Evolutionary conservation across 176 grass and related monocot species (phyloP).

Genomic region (Carex scoparia): DNA sequence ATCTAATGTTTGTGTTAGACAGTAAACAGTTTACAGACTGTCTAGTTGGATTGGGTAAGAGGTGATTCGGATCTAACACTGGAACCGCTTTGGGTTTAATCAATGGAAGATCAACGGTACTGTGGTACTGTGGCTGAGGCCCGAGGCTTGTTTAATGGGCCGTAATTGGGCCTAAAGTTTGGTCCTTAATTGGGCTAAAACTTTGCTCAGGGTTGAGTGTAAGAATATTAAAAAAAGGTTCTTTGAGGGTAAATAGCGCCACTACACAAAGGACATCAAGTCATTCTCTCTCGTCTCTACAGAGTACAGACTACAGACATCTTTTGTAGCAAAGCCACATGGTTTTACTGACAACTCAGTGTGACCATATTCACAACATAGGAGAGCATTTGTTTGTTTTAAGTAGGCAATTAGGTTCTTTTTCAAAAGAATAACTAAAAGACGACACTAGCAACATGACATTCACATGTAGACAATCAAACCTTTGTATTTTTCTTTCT

Average conservation of each 20-base stretch:
- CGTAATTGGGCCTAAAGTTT: too few relatives aligned
- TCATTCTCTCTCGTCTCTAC: neutral
- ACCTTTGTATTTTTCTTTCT: neutral
- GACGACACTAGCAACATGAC: neutral
- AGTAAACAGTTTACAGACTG: too few relatives aligned
- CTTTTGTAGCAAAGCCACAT: neutral
- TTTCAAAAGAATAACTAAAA: neutral
- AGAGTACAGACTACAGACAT: neutral
- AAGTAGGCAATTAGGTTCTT: neutral
- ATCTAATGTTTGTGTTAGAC: too few relatives aligned
- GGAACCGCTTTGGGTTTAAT: too few relatives aligned
- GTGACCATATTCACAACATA: neutral
- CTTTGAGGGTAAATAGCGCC: neutral
- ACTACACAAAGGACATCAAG: conserved; percentile 23
- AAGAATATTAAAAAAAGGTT: neutral
- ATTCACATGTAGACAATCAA: neutral
- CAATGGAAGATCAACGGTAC: too few relatives aligned
- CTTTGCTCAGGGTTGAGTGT: too few relatives aligned
- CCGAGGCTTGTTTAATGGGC: too few relatives aligned
- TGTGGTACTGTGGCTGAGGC: too few relatives aligned
- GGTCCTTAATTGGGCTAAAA: too few relatives aligned
- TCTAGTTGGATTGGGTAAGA: too few relatives aligned
- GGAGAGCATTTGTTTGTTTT: neutral
- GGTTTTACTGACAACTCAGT: neutral
- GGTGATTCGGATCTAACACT: too few relatives aligned